These are phyloP conservation scores for Magnaporthiopsis poae DNA, from an alignment of 2,329 filamentous ascomycete genomes.

Conservation along the genomic window DNA sequence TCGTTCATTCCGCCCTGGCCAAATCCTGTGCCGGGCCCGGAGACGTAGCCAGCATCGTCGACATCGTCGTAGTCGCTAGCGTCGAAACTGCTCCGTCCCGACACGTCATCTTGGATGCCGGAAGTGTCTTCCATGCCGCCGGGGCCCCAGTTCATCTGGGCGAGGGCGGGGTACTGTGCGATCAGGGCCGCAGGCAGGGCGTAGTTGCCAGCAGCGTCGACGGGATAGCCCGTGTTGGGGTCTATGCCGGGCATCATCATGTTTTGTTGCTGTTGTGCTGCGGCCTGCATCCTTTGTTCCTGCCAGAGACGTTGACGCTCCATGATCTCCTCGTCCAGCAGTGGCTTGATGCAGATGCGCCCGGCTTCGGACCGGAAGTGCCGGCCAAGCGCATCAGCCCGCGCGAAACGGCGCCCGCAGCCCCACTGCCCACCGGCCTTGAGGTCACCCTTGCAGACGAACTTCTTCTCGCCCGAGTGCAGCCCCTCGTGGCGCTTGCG, in stretches of 20 bases:
- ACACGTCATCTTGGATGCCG: slow-evolving; percentile 66
- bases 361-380: slow-evolving; percentile 95
- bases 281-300: slow-evolving; percentile 58
- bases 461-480: slow-evolving; percentile 96
- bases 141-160: slow-evolving; percentile 70
- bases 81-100: slow-evolving; percentile 72
- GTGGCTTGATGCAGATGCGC: slow-evolving; percentile 90
- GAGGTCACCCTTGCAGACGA: slow-evolving; percentile 86
- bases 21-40: slow-evolving; percentile 50
- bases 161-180: slow-evolving; percentile 87
- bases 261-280: slow-evolving; percentile 21
- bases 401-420: slow-evolving; percentile 83
- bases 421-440: slow-evolving; percentile 80
- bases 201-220: slow-evolving; percentile 49
- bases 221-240: slow-evolving; percentile 46
- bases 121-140: slow-evolving; percentile 58
- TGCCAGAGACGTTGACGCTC: slow-evolving; percentile 68
- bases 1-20: slow-evolving; percentile 47
- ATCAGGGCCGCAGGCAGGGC: slow-evolving; percentile 77
- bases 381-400: slow-evolving; percentile 84
- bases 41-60: slow-evolving; percentile 60
- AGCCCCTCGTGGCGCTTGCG: slow-evolving; percentile 93
- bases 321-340: slow-evolving; percentile 84
- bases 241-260: slow-evolving; percentile 52
- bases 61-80: slow-evolving; percentile 68